phyloP scores from a whole-genome alignment of 768 basidiomycete genomes.

The Mycena venus region DNA sequence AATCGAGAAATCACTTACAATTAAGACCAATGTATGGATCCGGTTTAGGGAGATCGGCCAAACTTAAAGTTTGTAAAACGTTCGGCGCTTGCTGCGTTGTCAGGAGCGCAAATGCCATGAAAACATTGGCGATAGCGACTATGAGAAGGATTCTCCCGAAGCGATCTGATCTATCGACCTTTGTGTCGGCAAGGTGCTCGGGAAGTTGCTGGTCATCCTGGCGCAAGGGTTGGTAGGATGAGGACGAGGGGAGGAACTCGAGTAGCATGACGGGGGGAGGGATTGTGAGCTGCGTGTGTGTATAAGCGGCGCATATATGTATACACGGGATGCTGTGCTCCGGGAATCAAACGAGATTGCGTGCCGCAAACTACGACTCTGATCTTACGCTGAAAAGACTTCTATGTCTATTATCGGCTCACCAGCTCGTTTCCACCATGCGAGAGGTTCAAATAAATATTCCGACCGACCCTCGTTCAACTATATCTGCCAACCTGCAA shows the following conservation, averaged over 20 bases:
- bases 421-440: too few species aligned
- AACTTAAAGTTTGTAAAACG: too few species aligned
- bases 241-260: neutral
- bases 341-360: too few species aligned
- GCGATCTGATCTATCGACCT: neutral
- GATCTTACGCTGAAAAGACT: too few species aligned
- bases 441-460: too few species aligned
- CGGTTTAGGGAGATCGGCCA: neutral
- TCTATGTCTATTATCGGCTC: too few species aligned
- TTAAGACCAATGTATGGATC: neutral
- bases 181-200: neutral
- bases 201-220: neutral
- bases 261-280: neutral
- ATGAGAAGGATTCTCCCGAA: neutral
- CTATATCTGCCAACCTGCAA: neutral
- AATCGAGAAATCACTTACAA: neutral
- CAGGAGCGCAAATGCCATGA: neutral
- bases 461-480: too few species aligned
- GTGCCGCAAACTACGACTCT: too few species aligned
- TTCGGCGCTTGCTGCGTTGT: neutral
- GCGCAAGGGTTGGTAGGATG: neutral
- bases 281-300: too few species aligned
- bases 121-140: neutral
- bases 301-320: too few species aligned
- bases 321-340: too few species aligned